These are phyloP conservation scores for Rhamnella rubrinervis DNA, from an alignment of 331 rosid species.

Conservation along the genomic window DNA sequence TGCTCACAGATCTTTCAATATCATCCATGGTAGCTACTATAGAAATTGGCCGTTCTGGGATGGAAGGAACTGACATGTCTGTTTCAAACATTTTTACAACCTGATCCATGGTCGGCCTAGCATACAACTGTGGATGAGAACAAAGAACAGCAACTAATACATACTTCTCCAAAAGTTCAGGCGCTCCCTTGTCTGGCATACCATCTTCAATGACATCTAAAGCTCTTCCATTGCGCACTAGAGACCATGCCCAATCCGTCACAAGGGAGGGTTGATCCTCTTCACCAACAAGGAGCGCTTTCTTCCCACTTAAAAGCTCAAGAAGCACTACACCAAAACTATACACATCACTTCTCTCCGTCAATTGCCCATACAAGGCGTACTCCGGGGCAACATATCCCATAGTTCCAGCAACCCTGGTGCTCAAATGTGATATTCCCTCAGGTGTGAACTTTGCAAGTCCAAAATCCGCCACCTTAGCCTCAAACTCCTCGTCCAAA, in stretches of 20 bases:
- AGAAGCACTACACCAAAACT: constrained; percentile 89
- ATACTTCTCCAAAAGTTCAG: constrained; percentile 70
- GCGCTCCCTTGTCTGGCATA: constrained; percentile 52
- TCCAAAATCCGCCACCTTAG: constrained; percentile 88
- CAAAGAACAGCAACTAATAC: constrained; percentile 79
- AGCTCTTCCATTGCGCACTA: constrained; percentile 57
- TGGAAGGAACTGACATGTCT: constrained; percentile 56
- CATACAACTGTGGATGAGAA: constrained; percentile 85
- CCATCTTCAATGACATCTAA: constrained; percentile 75
- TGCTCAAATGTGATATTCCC: constrained; percentile 89
- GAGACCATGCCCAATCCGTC: constrained; percentile 90
- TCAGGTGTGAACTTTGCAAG: constrained; percentile 83
- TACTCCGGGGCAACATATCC: constrained; percentile 95
- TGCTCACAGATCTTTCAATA: constrained; percentile 63
- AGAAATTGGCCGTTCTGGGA: constrained; percentile 72
- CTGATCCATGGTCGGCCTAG: constrained; percentile 96
- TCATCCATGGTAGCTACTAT: constrained; percentile 62
- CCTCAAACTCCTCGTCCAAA: constrained; percentile 74
- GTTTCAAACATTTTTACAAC: constrained; percentile 90
- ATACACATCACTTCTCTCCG: constrained; percentile 85
- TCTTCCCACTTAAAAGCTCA: constrained; percentile 87
- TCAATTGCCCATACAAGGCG: constrained; percentile 84
- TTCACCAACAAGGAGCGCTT: constrained; percentile 51
- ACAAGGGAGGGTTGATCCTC: constrained; percentile 60
- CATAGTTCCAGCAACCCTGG: constrained; percentile 93